Conservation (phyloP, 2,329 filamentous ascomycete genomes). For the Xylariaceae sp. region DNA sequence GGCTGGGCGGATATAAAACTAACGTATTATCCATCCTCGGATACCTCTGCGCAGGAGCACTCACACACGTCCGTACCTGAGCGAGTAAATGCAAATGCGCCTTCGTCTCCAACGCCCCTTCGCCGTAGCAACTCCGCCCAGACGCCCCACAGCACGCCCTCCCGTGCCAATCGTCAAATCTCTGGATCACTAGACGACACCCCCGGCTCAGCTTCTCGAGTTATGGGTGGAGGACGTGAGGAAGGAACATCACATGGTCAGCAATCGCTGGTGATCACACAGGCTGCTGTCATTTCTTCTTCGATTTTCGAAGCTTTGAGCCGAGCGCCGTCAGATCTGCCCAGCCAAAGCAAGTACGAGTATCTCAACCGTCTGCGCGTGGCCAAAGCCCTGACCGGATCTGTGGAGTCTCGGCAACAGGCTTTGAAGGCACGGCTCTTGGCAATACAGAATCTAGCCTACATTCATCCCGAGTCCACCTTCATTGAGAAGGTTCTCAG, state of each 20-base stretch:
- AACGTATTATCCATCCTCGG: constrained; percentile 66
- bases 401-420: constrained; percentile 65
- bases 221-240: constrained; percentile 37
- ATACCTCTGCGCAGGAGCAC: constrained; percentile 28
- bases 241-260: constrained; percentile 47
- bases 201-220: constrained; percentile 39
- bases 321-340: constrained; percentile 61
- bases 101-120: constrained; percentile 72
- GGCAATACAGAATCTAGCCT: constrained; percentile 86
- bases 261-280: constrained; percentile 64
- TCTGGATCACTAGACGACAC: constrained; percentile 44
- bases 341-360: constrained; percentile 75
- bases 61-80: constrained; percentile 24
- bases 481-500: constrained; percentile 85
- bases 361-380: constrained; percentile 78
- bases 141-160: constrained; percentile 37
- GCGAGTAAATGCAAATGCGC: constrained; percentile 45
- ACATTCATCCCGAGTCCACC: constrained; percentile 77
- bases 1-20: constrained; percentile 80
- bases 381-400: constrained; percentile 73
- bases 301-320: constrained; percentile 57
- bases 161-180: constrained; percentile 32
- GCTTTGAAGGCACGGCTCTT: constrained; percentile 79
- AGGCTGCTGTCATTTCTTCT: constrained; percentile 49
- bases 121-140: constrained; percentile 64